phyloP scores from a whole-genome alignment of 164 flowering plant species.

The Kingdonia uniflora region DNA sequence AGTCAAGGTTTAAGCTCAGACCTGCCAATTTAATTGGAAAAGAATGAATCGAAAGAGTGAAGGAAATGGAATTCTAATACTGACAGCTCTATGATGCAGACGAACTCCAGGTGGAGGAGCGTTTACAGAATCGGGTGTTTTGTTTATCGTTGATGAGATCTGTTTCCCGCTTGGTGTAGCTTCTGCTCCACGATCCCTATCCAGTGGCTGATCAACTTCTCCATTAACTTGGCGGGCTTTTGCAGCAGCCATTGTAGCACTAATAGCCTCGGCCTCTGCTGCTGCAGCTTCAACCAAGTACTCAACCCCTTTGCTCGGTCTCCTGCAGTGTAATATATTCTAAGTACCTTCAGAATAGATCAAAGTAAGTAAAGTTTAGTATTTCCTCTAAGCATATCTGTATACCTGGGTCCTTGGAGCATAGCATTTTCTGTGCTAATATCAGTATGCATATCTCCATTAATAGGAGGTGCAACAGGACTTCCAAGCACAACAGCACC shows the following conservation, averaged over 20 bases:
- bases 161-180: conserved; percentile 91
- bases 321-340: conserved; percentile 33
- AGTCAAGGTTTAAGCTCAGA: no score
- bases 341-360: not conserved
- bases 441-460: conserved; percentile 91
- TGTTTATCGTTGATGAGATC: conserved; percentile 35
- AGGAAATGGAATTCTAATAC: conserved; percentile 18
- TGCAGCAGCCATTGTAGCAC: conserved; percentile 91
- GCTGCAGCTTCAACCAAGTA: conserved; percentile 96
- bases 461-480: conserved; percentile 95
- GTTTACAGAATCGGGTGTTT: conserved; percentile 64
- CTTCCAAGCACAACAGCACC: conserved; percentile 86
- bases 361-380: conserved; percentile 1
- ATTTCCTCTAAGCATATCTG: no score
- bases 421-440: conserved; percentile 90
- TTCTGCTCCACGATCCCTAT: conserved; percentile 85
- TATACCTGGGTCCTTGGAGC: conserved; percentile 70
- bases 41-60: conserved; percentile 3
- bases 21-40: not conserved
- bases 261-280: conserved; percentile 97
- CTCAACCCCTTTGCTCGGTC: conserved; percentile 87
- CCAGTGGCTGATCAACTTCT: conserved; percentile 71
- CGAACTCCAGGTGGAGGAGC: conserved; percentile 67
- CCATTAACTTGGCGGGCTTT: conserved; percentile 95
- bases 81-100: conserved; percentile 91